Base-by-base conservation (phyloP, 441 rosid species). In the Pelargonium myrrhifolium region DNA sequence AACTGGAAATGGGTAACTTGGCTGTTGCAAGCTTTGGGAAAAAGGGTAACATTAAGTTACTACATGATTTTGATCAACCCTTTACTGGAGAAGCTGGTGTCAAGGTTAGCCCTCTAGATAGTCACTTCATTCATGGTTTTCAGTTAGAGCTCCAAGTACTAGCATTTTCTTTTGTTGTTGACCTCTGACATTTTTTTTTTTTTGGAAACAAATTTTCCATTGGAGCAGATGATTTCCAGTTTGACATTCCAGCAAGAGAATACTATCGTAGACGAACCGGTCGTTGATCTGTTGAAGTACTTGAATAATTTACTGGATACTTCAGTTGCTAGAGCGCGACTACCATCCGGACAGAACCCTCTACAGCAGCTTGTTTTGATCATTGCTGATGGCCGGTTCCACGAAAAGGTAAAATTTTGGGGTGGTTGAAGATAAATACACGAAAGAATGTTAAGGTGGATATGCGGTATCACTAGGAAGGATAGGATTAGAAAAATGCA, bases 351-450 rank as follows among this genome's bases (percentile, higher is more conserved):
- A 18, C 95, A 89, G 71, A 95, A 92, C 79, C 97, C 98, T 0
- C 85, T 95, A 11, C 96, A 92, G 79, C 98, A 95, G 80, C 98
- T 95, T 71, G 99, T 95, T 65, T 81, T 95, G 68, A 82, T 95
- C 49, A 90, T 95, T 6, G 98, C 90, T 0, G 99, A 92, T 73
- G 98, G 99, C 12, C 89, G 88, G 67, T 89, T 95, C 79, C 92
- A 90, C 62, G 99, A 95, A 75, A 87, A 92, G 85, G 98, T 90
- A 80, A 42, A 5, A 1, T 8, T 43, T 17, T n/a, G 20, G 18
- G 15, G 28, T 55, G 17, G 26, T 35, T 9, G 40, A 37, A 37
- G 40, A 37, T 37, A n/a, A 37, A 37, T 6, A 37, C 0, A 2
- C 40, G 40, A 37, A 37, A 37, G 40, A 37, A 7, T 37, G 40